Evolutionary conservation across 768 basidiomycete species (phyloP).

Genomic region (Auriscalpium vulgare): DNA sequence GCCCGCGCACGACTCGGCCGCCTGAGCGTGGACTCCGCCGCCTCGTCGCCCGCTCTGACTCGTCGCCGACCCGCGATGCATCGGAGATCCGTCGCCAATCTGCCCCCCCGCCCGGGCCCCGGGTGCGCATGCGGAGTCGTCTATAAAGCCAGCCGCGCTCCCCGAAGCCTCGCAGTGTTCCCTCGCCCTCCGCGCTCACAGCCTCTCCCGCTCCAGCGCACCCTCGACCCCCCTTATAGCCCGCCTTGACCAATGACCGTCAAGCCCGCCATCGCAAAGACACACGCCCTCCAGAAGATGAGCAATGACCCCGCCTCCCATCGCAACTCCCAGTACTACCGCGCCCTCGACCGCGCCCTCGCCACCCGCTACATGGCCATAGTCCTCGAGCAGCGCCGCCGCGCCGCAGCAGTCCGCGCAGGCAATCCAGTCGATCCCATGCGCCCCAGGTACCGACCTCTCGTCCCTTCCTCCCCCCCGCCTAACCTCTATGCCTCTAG

Average conservation of each 20-base stretch:
- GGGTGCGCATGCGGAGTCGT: not conserved
- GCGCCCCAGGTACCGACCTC: conserved; percentile 11
- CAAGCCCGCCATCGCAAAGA: not conserved
- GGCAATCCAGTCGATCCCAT: not conserved
- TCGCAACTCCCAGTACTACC: conserved; percentile 1
- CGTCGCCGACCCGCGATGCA: not conserved
- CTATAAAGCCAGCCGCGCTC: no score
- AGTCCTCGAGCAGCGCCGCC: conserved; percentile 12
- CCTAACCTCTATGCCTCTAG: conserved; percentile 13
- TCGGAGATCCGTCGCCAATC: no score
- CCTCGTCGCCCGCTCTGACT: not conserved
- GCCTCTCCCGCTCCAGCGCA: not conserved
- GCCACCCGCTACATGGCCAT: conserved; percentile 10
- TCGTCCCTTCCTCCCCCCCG: not conserved
- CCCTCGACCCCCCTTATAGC: not conserved
- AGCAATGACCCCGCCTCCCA: not conserved
- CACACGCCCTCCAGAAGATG: not conserved
- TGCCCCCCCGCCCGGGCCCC: not conserved
- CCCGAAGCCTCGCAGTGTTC: not conserved
- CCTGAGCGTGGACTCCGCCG: no score
- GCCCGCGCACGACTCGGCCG: no score
- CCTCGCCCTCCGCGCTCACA: not conserved
- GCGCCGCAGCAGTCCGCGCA: conserved; percentile 1
- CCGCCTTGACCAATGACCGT: conserved; percentile 7
- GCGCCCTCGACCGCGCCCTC: conserved; percentile 12